Percentiles rank a stretch among this genome's conserved stretches.
phyloP scores from a whole-genome alignment of 2,329 filamentous ascomycete genomes.

The Colletotrichum camelliae region DNA sequence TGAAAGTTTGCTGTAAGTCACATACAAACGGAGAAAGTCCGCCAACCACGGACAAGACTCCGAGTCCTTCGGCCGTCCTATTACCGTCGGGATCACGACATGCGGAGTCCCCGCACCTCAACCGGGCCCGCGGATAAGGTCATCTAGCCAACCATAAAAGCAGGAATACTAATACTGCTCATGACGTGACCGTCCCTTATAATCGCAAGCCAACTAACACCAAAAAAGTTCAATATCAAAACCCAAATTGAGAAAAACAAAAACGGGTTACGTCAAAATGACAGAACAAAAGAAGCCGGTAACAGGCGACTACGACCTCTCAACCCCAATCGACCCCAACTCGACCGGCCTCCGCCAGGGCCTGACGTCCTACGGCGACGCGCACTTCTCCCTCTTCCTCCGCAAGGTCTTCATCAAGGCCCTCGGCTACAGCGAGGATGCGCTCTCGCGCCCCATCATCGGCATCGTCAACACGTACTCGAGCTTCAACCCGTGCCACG shows the following conservation, averaged over 20 bases:
- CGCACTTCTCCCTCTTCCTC: constrained; percentile 77
- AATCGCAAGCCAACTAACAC: not conserved
- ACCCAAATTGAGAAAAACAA: not conserved
- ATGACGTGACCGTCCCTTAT: not conserved
- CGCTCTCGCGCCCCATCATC: constrained; percentile 73
- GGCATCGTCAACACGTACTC: constrained; percentile 78
- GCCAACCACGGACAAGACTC: not conserved
- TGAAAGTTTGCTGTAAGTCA: not conserved
- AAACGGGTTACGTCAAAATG: not conserved
- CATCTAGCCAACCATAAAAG: constrained; percentile 6
- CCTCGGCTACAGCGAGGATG: constrained; percentile 74
- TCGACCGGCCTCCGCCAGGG: constrained; percentile 64
- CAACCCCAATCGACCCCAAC: constrained; percentile 52
- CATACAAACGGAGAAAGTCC: not conserved
- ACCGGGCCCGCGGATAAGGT: not conserved
- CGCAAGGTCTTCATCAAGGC: constrained; percentile 82
- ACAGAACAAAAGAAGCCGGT: not conserved
- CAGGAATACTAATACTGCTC: not conserved
- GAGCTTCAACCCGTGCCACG: constrained; percentile 77
- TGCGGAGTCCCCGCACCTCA: constrained; percentile 13
- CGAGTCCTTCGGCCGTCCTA: not conserved
- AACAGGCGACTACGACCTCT: constrained; percentile 66
- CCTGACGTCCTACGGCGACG: constrained; percentile 73
- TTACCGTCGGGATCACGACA: constrained; percentile 19
- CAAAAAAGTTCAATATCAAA: not conserved